Conservation (phyloP, 495 filamentous ascomycete genomes). For the Aspergillus panamensis region DNA sequence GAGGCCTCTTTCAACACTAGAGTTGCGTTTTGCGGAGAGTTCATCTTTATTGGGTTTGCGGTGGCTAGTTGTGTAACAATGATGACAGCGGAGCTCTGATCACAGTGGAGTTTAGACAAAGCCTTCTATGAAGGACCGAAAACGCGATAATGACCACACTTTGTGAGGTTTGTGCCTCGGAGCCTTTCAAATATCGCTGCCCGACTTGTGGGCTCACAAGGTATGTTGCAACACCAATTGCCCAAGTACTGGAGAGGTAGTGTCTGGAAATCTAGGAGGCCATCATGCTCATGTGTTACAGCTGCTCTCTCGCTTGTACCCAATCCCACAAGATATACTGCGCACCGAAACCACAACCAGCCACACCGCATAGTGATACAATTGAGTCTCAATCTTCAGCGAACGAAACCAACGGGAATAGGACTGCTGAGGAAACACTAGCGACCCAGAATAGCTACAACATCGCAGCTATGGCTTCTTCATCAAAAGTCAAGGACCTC, state of each 20-base stretch:
- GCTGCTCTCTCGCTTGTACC: slow-evolving; percentile 68
- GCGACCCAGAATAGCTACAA: slow-evolving; percentile 12
- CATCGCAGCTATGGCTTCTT: slow-evolving; percentile 28
- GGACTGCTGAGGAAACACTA: slow-evolving; percentile 13
- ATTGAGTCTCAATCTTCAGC: slow-evolving; percentile 29
- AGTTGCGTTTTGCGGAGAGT: neutral
- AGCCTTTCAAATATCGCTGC: slow-evolving; percentile 63
- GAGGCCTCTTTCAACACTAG: neutral
- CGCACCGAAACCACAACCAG: slow-evolving; percentile 32
- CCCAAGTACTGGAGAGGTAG: neutral
- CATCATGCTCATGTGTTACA: slow-evolving; percentile 27
- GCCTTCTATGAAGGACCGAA: neutral
- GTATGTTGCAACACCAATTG: slow-evolving; percentile 40
- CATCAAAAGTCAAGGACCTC: slow-evolving; percentile 47
- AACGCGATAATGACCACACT: slow-evolving; percentile 28
- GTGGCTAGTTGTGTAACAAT: slow-evolving; percentile 4
- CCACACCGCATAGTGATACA: slow-evolving; percentile 28
- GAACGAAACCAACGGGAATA: slow-evolving; percentile 12
- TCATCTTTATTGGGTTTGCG: neutral
- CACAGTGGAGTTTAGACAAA: slow-evolving; percentile 2
- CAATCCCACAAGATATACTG: slow-evolving; percentile 58
- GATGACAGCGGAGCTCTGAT: slow-evolving; percentile 14
- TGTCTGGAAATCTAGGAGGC: neutral
- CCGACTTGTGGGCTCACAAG: slow-evolving; percentile 59
- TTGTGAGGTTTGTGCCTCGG: slow-evolving; percentile 58